phyloP scores from a whole-genome alignment of 129 eudicot genomes.

The Deinandra increscens region DNA sequence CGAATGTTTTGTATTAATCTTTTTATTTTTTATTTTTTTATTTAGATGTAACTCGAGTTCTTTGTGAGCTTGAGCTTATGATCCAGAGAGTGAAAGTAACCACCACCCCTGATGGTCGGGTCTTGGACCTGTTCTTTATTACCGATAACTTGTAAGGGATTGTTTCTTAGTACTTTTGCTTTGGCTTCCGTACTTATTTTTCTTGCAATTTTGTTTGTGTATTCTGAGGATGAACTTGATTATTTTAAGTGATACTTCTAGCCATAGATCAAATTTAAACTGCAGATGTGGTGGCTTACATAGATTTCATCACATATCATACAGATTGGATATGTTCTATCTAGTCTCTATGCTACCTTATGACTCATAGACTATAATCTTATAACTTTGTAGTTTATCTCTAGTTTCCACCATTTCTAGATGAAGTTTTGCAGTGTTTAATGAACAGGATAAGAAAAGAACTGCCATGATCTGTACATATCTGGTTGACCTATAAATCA shows the following conservation, averaged over 20 bases:
- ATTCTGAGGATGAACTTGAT: neutral
- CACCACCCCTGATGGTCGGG: constrained; percentile 81
- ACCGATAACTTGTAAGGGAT: constrained; percentile 68
- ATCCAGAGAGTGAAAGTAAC: constrained; percentile 74
- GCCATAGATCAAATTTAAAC: neutral
- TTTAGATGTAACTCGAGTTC: constrained; percentile 71
- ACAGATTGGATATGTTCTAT: neutral
- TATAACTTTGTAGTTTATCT: neutral
- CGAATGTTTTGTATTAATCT: constrained; percentile 4
- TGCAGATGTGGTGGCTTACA: neutral
- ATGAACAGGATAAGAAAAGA: too few species aligned
- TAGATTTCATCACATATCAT: neutral
- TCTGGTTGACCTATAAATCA: neutral
- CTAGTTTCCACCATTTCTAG: neutral
- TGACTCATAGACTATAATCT: neutral
- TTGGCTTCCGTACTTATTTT: neutral
- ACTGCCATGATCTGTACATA: neutral
- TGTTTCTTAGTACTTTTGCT: constrained; percentile 35
- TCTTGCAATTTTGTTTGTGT: neutral
- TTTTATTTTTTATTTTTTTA: neutral
- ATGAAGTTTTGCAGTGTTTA: neutral
- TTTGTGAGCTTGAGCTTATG: constrained; percentile 67
- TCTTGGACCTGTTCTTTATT: constrained; percentile 66
- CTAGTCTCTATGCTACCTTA: neutral
- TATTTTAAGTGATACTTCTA: neutral